Base-by-base conservation (phyloP, 768 basidiomycete species). In the Suillus brevipes region DNA sequence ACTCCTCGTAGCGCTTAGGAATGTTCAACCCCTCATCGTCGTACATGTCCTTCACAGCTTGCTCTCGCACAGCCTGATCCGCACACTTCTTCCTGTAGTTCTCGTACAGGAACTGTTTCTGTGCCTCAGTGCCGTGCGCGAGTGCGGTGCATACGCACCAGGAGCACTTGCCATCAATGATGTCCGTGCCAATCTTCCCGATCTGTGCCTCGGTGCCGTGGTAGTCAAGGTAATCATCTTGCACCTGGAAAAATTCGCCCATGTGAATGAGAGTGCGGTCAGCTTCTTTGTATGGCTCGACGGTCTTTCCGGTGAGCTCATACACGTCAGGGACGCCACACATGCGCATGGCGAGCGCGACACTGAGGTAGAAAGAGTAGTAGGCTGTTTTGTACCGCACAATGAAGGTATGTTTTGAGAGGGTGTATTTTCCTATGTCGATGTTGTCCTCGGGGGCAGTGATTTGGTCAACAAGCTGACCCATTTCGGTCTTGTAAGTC, bases 331-430 rank as follows among this genome's bases (percentile, higher is more conserved):
- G 87, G 62, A 94, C 84, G 57, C 81, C 80, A 70, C 84, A 85
- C 77, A 95, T 82, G 77, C 89, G 86, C 88, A 99, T 89, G 16
- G 95, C 95, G 66, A 95, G 89, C 25, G 97, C 97, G 67, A 99
- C 94, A 60, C 97, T 95, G 67, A 99, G 93, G 81, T 98, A 97
- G 86, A 99, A 99, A 36, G 94, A 97, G 80, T 99, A 99, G 80
- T 86, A 97, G 0, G 97, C 93, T 38, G 97, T 98, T 80, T 99
- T 99, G 88, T 95, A 98, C 67, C 93, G 84, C 62, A 98, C 97
- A 75, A 99, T 97, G 63, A 93, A 85, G 66, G 87, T 85, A 75
- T 98, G 95, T 75, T 94, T 96, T 72, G 8, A 81, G 31, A 97
- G 82, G 4, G 92, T 94, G 80, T 99, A 99, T 71, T 90, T 91